Percentiles rank a stretch among this genome's conserved stretches.
These are phyloP conservation scores for Bretschneidera sinensis DNA, from an alignment of 345 rosid species.

Conservation along the genomic window DNA sequence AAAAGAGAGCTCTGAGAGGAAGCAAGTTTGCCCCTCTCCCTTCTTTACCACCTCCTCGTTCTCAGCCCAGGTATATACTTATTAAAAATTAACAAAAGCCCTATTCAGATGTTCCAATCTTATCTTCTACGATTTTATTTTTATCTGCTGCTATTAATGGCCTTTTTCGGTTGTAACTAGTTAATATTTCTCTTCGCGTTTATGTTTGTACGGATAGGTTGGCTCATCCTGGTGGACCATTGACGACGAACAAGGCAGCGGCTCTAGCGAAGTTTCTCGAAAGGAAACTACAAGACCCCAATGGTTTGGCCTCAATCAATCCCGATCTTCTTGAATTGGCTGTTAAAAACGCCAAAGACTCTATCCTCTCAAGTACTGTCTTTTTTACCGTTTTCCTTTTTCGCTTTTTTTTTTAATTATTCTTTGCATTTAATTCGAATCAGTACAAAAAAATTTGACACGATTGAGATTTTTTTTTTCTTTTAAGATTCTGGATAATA, in stretches of 20 bases:
- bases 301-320: conserved; percentile 66
- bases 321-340: conserved; percentile 78
- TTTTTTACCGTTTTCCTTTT: background rate
- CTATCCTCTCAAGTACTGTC: conserved; percentile 45
- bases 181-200: background rate
- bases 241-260: conserved; percentile 89
- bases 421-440: background rate
- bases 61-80: conserved; percentile 49
- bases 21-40: conserved; percentile 97
- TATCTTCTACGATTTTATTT: background rate
- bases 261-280: conserved; percentile 90
- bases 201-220: conserved; percentile 31
- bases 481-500: background rate
- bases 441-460: background rate
- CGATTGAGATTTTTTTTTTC: background rate
- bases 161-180: background rate
- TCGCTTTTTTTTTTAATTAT: background rate
- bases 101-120: background rate
- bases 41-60: conserved; percentile 30
- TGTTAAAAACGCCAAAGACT: conserved; percentile 62
- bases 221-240: conserved; percentile 96
- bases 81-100: background rate
- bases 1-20: conserved; percentile 79
- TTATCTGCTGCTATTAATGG: background rate
- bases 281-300: conserved; percentile 80